These are phyloP conservation scores for Vaccinium darrowii DNA, from an alignment of 148 eudicot species.

Conservation along the genomic window DNA sequence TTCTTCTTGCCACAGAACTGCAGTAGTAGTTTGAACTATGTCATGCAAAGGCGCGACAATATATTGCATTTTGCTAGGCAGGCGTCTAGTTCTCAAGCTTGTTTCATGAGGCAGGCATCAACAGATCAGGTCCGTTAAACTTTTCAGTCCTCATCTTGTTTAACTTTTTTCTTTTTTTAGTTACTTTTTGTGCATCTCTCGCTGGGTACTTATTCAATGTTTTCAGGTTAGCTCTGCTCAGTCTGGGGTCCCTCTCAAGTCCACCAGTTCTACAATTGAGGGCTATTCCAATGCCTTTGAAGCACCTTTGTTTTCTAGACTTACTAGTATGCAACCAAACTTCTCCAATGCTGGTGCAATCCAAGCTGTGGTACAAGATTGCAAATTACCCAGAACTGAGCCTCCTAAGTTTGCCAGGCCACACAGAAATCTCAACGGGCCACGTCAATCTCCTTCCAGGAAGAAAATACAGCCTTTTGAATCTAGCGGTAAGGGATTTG, in stretches of 20 bases:
- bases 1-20: slow-evolving; percentile 47
- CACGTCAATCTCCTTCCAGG: slow-evolving; percentile 19
- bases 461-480: slow-evolving; percentile 18
- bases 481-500: slow-evolving; percentile 32
- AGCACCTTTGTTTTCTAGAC: slow-evolving; percentile 55
- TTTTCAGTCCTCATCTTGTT: neutral
- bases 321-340: slow-evolving; percentile 28
- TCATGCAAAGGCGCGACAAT: slow-evolving; percentile 58
- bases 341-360: slow-evolving; percentile 13
- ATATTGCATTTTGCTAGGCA: slow-evolving; percentile 57
- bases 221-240: slow-evolving; percentile 33
- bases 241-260: slow-evolving; percentile 25
- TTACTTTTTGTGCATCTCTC: neutral
- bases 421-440: slow-evolving; percentile 11
- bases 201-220: neutral
- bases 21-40: slow-evolving; percentile 50
- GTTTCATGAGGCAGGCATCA: slow-evolving; percentile 68
- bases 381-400: slow-evolving; percentile 28
- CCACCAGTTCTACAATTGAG: slow-evolving; percentile 19
- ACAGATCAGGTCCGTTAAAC: slow-evolving; percentile 39
- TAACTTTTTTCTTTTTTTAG: neutral
- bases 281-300: slow-evolving; percentile 18
- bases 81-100: slow-evolving; percentile 56
- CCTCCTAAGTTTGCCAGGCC: slow-evolving; percentile 54
- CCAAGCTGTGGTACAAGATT: slow-evolving; percentile 16